Conservation (phyloP, 192 early-diverging fungal species). For the Podila minutissima region DNA sequence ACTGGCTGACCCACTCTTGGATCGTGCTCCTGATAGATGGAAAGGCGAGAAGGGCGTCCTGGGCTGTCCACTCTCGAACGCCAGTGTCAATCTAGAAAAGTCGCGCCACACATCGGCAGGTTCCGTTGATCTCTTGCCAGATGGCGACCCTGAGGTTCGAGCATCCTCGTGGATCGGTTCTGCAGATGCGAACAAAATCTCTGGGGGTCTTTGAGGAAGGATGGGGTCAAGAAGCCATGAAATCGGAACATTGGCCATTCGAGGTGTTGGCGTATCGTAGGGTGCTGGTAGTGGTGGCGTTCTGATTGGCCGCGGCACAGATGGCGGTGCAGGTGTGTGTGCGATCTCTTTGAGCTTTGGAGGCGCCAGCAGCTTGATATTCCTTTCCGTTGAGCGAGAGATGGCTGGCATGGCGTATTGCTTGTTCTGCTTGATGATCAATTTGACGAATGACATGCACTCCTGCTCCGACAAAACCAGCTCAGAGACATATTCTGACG, state of each 20-base stretch:
- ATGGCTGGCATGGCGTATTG: slow-evolving; percentile 49
- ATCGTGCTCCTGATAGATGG: background rate
- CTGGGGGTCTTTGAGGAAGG: slow-evolving; percentile 30
- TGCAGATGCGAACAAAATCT: background rate
- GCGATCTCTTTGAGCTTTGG: slow-evolving; percentile 26
- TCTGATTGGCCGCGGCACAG: background rate
- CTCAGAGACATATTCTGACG: slow-evolving; percentile 48
- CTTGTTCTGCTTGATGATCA: slow-evolving; percentile 48
- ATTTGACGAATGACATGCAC: slow-evolving; percentile 48
- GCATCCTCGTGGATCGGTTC: background rate
- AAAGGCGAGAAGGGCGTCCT: background rate
- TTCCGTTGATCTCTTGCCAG: background rate
- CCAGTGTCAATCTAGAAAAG: background rate
- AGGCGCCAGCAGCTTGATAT: slow-evolving; percentile 36
- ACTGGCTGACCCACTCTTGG: background rate
- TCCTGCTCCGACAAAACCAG: slow-evolving; percentile 46
- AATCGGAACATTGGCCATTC: slow-evolving; percentile 26
- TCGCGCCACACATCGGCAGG: background rate
- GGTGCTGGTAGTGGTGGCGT: slow-evolving; percentile 7
- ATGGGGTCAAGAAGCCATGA: slow-evolving; percentile 45
- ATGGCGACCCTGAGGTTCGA: background rate
- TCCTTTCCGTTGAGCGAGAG: slow-evolving; percentile 37
- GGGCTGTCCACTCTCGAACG: background rate
- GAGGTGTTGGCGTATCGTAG: background rate
- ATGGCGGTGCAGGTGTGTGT: background rate